phyloP scores from a whole-genome alignment of 352 stramenopile genomes.

The Phytophthora syringae region DNA sequence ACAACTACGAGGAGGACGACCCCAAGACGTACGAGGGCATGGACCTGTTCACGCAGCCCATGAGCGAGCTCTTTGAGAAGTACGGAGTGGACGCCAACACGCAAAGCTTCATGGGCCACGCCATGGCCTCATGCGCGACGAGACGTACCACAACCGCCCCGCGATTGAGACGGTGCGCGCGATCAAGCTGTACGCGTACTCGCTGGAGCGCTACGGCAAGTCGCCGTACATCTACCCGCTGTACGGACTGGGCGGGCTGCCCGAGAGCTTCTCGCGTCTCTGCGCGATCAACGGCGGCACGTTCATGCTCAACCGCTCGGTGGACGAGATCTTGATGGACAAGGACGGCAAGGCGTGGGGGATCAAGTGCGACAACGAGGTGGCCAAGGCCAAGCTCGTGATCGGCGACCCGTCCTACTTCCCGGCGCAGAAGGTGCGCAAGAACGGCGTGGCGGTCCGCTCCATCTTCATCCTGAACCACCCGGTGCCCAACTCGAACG shows the following conservation, averaged over 20 bases:
- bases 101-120: conserved; percentile 99
- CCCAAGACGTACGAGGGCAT: conserved; percentile 91
- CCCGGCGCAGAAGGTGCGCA: conserved; percentile 90
- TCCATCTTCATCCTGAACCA: conserved; percentile 99
- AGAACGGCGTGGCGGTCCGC: conserved; percentile 95
- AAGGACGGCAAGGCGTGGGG: conserved; percentile 94
- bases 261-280: conserved; percentile 99
- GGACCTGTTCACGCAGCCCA: conserved; percentile 96
- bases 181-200: conserved; percentile 99
- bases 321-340: conserved; percentile 95
- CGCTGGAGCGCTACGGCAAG: conserved; percentile 96
- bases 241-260: conserved; percentile 98
- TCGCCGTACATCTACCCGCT: conserved; percentile 99
- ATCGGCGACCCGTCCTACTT: conserved; percentile 99
- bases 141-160: conserved; percentile 85
- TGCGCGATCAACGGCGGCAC: conserved; percentile 99
- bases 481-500: conserved; percentile 96
- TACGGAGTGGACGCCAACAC: conserved; percentile 98
- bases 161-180: conserved; percentile 95
- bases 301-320: conserved; percentile 99
- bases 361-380: conserved; percentile 92
- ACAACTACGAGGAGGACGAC: conserved; percentile 96
- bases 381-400: conserved; percentile 97
- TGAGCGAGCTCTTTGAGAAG: conserved; percentile 98
- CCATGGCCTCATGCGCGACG: conserved; percentile 98